phyloP scores from a whole-genome alignment of 2,329 filamentous ascomycete genomes.

The Penicillium sp. region DNA sequence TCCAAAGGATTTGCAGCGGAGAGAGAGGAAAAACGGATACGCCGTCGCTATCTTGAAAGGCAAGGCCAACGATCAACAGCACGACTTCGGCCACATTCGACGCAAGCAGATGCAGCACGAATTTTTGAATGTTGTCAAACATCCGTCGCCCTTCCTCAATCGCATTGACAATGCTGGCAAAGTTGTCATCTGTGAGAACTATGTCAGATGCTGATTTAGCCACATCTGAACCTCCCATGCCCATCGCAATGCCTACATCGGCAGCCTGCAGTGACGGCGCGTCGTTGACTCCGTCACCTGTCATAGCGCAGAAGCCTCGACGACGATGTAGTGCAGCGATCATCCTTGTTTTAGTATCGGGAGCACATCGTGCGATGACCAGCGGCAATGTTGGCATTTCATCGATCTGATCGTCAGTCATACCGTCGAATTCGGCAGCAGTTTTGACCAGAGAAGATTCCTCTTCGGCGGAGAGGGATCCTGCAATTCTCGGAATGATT shows the following conservation, averaged over 20 bases:
- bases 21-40: slow-evolving; percentile 81
- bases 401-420: slow-evolving; percentile 56
- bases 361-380: slow-evolving; percentile 79
- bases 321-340: slow-evolving; percentile 81
- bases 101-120: slow-evolving; percentile 72
- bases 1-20: slow-evolving; percentile 83
- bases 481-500: slow-evolving; percentile 48
- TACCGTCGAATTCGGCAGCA: slow-evolving; percentile 52
- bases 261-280: slow-evolving; percentile 74
- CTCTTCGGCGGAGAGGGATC: slow-evolving; percentile 43
- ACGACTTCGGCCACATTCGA: slow-evolving; percentile 83
- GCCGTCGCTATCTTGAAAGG: slow-evolving; percentile 67
- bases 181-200: slow-evolving; percentile 71
- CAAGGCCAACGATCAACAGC: slow-evolving; percentile 72
- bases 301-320: slow-evolving; percentile 76
- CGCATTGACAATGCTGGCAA: slow-evolving; percentile 77
- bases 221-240: slow-evolving; percentile 75
- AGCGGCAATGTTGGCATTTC: slow-evolving; percentile 69
- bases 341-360: slow-evolving; percentile 85
- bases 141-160: slow-evolving; percentile 79
- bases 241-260: slow-evolving; percentile 88
- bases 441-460: slow-evolving; percentile 51
- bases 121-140: slow-evolving; percentile 88
- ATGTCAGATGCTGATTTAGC: slow-evolving; percentile 72
- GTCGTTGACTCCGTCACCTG: slow-evolving; percentile 84